Conservation (phyloP, 202 grass and related monocot genomes). For the Elaeis oleifera region DNA sequence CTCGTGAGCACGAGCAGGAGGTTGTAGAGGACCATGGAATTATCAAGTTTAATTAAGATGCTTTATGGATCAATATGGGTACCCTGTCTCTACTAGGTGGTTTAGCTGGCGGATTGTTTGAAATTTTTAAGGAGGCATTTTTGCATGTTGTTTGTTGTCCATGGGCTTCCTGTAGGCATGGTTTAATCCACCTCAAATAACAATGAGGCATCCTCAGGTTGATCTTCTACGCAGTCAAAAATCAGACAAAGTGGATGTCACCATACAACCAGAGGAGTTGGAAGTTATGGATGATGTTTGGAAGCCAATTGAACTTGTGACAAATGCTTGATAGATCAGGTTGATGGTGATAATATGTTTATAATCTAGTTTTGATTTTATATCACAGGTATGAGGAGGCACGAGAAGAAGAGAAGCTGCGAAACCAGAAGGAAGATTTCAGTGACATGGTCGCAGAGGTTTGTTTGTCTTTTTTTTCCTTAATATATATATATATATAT, state of each 20-base stretch:
- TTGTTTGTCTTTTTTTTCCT: background rate
- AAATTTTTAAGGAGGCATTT: too few relatives aligned
- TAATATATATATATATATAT: too few relatives aligned
- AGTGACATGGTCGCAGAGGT: constrained; percentile 99
- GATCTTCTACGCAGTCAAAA: constrained; percentile 91
- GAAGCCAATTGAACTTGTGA: constrained; percentile 49
- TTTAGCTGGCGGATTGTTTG: too few relatives aligned
- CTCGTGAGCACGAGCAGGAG: too few relatives aligned
- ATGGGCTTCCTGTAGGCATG: too few relatives aligned
- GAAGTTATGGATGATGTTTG: constrained; percentile 96
- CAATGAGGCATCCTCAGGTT: constrained; percentile 35
- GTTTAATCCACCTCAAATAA: too few relatives aligned
- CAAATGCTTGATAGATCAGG: background rate
- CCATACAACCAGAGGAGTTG: constrained; percentile 89
- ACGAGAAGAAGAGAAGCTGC: constrained; percentile 73
- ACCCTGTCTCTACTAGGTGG: too few relatives aligned
- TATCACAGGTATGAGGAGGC: constrained; percentile 71
- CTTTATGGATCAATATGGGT: too few relatives aligned
- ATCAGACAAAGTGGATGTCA: constrained; percentile 88
- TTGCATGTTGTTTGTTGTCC: too few relatives aligned
- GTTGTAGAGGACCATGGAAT: too few relatives aligned
- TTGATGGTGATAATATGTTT: background rate
- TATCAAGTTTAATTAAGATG: too few relatives aligned
- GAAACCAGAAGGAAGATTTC: constrained; percentile 95
- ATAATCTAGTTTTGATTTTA: background rate